These are phyloP conservation scores for Aspergillus pseudoviridinutans DNA, from an alignment of 2,329 filamentous ascomycete genomes.

Conservation along the genomic window DNA sequence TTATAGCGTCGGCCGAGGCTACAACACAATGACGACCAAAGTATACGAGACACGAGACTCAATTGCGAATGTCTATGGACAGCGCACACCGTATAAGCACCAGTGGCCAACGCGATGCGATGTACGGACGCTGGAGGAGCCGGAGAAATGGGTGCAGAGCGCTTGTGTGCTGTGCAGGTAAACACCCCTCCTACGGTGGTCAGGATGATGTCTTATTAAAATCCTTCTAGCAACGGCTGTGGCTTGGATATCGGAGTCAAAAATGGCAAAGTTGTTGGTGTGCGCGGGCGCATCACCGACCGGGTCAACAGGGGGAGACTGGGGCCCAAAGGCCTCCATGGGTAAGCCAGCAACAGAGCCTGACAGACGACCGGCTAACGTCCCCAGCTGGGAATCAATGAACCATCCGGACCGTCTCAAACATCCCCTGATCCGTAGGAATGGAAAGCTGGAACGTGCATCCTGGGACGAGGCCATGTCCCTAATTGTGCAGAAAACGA, in stretches of 20 bases:
- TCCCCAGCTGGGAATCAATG: constrained; percentile 25
- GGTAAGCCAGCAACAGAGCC: constrained; percentile 14
- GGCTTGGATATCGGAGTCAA: constrained; percentile 36
- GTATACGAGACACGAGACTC: constrained; percentile 22
- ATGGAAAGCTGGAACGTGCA: constrained; percentile 32
- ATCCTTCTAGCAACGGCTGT: constrained; percentile 32
- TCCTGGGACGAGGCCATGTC: constrained; percentile 39
- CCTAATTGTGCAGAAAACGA: constrained; percentile 29
- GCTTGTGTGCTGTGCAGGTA: constrained; percentile 39
- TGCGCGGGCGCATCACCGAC: constrained; percentile 30
- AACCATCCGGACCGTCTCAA: constrained; percentile 28
- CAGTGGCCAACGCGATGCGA: constrained; percentile 34
- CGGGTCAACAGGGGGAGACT: constrained; percentile 35
- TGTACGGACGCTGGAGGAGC: constrained; percentile 25
- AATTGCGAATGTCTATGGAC: constrained; percentile 31
- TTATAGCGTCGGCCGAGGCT: too few species aligned
- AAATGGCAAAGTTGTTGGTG: constrained; percentile 34
- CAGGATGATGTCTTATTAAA: not conserved
- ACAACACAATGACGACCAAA: too few species aligned
- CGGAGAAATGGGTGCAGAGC: constrained; percentile 38
- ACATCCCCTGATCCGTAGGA: constrained; percentile 30
- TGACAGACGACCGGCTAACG: not conserved
- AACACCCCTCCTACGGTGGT: not conserved
- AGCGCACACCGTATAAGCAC: constrained; percentile 31
- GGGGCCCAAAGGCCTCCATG: constrained; percentile 34